Percentiles rank a stretch among this genome's conserved stretches.
phyloP scores from a whole-genome alignment of 1,139 yeast species.

The Geotrichum fermentans region DNA sequence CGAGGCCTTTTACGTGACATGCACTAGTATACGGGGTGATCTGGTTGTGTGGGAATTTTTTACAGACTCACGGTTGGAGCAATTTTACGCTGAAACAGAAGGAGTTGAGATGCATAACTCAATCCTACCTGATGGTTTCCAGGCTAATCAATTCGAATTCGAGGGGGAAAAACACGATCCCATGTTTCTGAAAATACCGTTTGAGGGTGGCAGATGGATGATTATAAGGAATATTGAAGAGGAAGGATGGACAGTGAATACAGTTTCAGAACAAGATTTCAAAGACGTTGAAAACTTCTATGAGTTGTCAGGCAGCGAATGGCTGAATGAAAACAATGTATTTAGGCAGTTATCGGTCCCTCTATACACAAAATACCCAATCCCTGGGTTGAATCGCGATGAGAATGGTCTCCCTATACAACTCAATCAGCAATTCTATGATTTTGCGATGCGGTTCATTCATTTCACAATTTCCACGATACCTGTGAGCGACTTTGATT shows the following conservation, averaged over 20 bases:
- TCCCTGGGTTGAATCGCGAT: constrained; percentile 20
- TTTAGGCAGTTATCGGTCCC: constrained; percentile 23
- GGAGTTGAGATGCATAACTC: not conserved
- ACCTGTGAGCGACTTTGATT: constrained; percentile 6
- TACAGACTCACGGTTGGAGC: constrained; percentile 18
- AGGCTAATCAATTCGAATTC: not conserved
- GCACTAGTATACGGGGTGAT: constrained; percentile 31
- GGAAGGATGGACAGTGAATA: constrained; percentile 54
- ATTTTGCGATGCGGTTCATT: constrained; percentile 18
- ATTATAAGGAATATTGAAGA: constrained; percentile 42
- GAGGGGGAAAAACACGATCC: constrained; percentile 10
- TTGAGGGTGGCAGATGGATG: constrained; percentile 26
- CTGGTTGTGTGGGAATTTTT: constrained; percentile 30
- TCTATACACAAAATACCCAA: constrained; percentile 15
- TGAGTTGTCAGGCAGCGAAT: constrained; percentile 47
- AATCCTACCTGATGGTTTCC: constrained; percentile 1
- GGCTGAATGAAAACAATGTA: constrained; percentile 40
- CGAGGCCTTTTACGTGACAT: constrained; percentile 26
- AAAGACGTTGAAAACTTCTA: constrained; percentile 46
- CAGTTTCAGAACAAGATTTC: constrained; percentile 43
- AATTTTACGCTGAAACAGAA: constrained; percentile 1
- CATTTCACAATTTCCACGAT: constrained; percentile 12
- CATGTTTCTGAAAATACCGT: constrained; percentile 18
- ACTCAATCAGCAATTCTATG: constrained; percentile 11
- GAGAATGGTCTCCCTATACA: constrained; percentile 11